These are phyloP conservation scores for Eucalyptus lansdowneana DNA, from an alignment of 345 rosid species.

Conservation along the genomic window DNA sequence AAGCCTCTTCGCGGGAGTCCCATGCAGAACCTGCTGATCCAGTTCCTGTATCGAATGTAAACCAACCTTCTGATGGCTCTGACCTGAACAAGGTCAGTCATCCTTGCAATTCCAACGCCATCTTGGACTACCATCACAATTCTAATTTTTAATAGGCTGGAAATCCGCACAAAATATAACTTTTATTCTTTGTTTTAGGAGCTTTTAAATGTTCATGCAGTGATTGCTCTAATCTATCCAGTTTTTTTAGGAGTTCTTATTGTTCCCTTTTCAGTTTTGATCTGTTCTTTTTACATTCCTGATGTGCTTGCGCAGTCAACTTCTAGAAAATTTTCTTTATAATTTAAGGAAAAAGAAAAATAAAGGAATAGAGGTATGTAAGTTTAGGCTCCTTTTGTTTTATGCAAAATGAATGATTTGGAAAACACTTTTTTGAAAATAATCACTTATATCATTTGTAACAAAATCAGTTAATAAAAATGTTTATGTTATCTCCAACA, in stretches of 20 bases:
- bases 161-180: background rate
- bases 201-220: background rate
- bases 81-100: constrained; percentile 9
- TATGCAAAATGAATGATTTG: too few species aligned
- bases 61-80: constrained; percentile 4
- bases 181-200: background rate
- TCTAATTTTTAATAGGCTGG: background rate
- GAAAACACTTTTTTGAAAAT: too few species aligned
- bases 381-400: too few species aligned
- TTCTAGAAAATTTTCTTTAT: too few species aligned
- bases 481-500: background rate
- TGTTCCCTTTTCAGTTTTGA: background rate
- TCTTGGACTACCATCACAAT: background rate
- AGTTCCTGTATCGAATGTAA: constrained; percentile 6
- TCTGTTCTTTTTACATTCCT: background rate
- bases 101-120: background rate
- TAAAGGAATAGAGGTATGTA: background rate
- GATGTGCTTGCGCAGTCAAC: background rate
- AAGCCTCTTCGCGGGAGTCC: constrained; percentile 1
- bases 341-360: too few species aligned
- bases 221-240: background rate
- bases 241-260: too few species aligned
- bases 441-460: too few species aligned
- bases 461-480: too few species aligned
- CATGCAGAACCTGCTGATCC: constrained; percentile 2